A percentile compares a stretch with the other conserved stretches of the same genome.
Evolutionary conservation across 2,329 filamentous ascomycete genomes (phyloP).

Genomic region (Cladosporium velox): DNA sequence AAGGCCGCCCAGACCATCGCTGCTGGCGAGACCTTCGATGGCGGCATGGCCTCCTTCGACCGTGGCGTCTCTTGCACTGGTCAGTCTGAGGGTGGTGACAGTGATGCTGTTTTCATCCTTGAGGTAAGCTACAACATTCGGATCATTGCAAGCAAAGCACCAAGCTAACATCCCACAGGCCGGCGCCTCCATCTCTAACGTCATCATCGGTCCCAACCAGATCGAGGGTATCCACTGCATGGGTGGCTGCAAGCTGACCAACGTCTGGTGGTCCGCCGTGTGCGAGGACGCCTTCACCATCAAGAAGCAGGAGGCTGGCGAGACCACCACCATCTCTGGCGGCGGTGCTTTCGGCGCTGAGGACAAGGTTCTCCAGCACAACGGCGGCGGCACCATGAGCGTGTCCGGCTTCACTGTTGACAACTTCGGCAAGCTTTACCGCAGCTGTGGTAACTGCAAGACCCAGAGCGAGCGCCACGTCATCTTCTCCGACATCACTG

Average conservation of each 20-base stretch:
- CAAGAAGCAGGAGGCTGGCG: constrained; percentile 29
- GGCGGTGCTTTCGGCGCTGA: constrained; percentile 37
- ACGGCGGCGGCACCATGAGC: constrained; percentile 23
- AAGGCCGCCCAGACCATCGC: constrained; percentile 23
- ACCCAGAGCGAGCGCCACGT: constrained; percentile 17
- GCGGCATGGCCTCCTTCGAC: constrained; percentile 39
- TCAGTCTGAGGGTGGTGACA: constrained; percentile 49
- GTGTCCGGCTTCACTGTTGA: constrained; percentile 17
- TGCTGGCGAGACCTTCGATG: constrained; percentile 32
- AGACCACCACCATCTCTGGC: constrained; percentile 29
- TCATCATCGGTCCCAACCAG: constrained; percentile 56
- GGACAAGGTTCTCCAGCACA: constrained; percentile 26
- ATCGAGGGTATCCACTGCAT: constrained; percentile 56
- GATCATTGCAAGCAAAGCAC: neutral
- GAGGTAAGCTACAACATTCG: constrained; percentile 28
- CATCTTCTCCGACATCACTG: constrained; percentile 15
- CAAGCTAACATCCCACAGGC: constrained; percentile 27
- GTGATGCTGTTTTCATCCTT: constrained; percentile 56
- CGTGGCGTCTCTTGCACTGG: constrained; percentile 43
- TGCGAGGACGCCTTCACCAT: constrained; percentile 39
- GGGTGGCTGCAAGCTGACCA: constrained; percentile 38
- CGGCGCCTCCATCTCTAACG: constrained; percentile 55
- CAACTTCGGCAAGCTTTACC: constrained; percentile 20
- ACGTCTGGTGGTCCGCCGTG: constrained; percentile 52
- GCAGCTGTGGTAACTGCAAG: constrained; percentile 19